These are phyloP conservation scores for Xylaria sp. DNA, from an alignment of 2,329 filamentous ascomycete genomes.

Conservation along the genomic window DNA sequence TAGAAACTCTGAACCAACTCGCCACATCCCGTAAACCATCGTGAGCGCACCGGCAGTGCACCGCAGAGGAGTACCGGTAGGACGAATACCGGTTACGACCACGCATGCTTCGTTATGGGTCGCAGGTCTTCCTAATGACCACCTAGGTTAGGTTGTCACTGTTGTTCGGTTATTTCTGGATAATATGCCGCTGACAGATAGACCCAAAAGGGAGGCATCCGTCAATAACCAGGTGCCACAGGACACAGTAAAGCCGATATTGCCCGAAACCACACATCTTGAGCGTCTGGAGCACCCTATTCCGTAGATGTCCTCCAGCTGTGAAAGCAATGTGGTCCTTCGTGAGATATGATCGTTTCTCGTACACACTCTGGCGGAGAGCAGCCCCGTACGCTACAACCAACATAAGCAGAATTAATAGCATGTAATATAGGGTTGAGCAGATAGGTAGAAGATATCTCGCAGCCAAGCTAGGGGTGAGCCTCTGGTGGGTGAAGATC, in stretches of 20 bases:
- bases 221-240: constrained; percentile 3
- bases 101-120: not conserved
- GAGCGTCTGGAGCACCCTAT: constrained; percentile 9
- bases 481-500: not conserved
- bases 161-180: constrained; percentile 9
- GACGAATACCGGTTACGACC: not conserved
- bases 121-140: not conserved
- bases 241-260: constrained; percentile 19
- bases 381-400: not conserved
- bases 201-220: not conserved
- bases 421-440: not conserved
- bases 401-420: not conserved
- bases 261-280: constrained; percentile 13
- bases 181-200: not conserved
- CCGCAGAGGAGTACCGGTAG: not conserved
- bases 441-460: not conserved
- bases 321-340: not conserved
- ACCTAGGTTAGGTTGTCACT: not conserved
- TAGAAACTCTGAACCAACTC: not conserved
- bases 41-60: not conserved
- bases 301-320: not conserved
- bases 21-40: not conserved
- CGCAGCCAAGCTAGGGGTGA: not conserved
- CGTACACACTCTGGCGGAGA: not conserved
- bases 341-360: constrained; percentile 6